These are phyloP conservation scores for Lentinula sp. DNA, from an alignment of 768 basidiomycete genomes.

Conservation along the genomic window DNA sequence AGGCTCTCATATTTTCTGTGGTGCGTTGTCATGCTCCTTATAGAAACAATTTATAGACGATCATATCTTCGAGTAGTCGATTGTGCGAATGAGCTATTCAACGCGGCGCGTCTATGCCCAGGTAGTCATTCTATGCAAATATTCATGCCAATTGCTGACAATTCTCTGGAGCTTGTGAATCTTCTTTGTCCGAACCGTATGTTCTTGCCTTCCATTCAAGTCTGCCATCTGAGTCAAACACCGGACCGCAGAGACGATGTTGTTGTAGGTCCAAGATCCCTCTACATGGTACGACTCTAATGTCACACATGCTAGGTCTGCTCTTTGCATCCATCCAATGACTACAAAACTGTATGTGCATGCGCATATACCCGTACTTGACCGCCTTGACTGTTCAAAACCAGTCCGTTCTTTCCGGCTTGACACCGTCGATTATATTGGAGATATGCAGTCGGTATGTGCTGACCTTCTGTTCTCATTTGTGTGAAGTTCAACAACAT, in stretches of 20 bases:
- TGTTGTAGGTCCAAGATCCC: constrained; percentile 36
- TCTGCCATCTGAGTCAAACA: not conserved
- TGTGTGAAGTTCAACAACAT: not conserved
- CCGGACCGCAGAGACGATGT: constrained; percentile 46
- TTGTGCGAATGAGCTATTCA: constrained; percentile 83
- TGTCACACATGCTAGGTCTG: constrained; percentile 46
- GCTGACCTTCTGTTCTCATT: not conserved
- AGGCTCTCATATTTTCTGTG: constrained; percentile 88
- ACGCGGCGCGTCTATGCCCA: constrained; percentile 70
- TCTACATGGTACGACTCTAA: not conserved
- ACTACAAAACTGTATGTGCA: constrained; percentile 75
- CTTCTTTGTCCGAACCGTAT: constrained; percentile 74
- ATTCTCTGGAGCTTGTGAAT: constrained; percentile 64
- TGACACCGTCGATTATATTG: constrained; percentile 67
- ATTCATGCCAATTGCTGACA: not conserved
- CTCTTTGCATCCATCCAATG: constrained; percentile 80
- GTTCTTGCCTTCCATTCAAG: constrained; percentile 7
- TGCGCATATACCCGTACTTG: constrained; percentile 27
- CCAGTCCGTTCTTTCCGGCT: constrained; percentile 80
- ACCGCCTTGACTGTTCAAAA: constrained; percentile 5
- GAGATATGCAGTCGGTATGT: constrained; percentile 76
- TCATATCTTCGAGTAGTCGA: constrained; percentile 50
- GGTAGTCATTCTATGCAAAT: constrained; percentile 31
- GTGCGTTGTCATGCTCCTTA: constrained; percentile 27
- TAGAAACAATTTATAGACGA: not conserved